Percentiles rank a stretch among this genome's conserved stretches.
These are phyloP conservation scores for Intubia oerlemansii DNA, from an alignment of 2,329 filamentous ascomycete species.

Conservation along the genomic window DNA sequence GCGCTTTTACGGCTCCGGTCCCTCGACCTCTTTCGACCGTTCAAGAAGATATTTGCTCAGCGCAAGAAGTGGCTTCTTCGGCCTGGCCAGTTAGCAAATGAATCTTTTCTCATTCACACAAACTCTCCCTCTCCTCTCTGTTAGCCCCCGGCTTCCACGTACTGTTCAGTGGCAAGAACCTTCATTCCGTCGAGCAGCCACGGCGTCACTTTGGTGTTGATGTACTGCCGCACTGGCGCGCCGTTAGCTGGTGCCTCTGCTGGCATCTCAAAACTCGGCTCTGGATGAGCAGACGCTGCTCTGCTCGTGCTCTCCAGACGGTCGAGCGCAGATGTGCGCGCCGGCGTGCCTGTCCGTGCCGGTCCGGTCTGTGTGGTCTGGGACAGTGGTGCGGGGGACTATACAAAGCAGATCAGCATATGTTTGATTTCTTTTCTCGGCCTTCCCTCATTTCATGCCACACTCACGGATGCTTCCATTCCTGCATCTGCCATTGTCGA, in stretches of 20 bases:
- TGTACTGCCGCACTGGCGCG: constrained; percentile 46
- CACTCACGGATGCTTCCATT: no score
- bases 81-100: constrained; percentile 19
- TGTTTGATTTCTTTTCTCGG: no score
- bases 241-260: constrained; percentile 40
- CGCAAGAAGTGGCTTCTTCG: constrained; percentile 44
- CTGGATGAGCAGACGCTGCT: constrained; percentile 32
- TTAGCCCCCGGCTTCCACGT: no score
- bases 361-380: no score
- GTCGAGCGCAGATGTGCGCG: constrained; percentile 13
- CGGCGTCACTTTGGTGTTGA: constrained; percentile 50
- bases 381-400: no score
- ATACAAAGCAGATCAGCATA: no score
- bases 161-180: constrained; percentile 48
- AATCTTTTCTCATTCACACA: not conserved
- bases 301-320: constrained; percentile 20
- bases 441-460: no score
- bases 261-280: constrained; percentile 33
- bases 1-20: not conserved
- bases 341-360: constrained; percentile 29
- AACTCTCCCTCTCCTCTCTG: not conserved
- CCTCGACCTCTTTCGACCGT: constrained; percentile 43
- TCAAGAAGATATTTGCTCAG: constrained; percentile 51
- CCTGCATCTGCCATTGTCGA: no score
- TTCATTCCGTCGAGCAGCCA: constrained; percentile 57